These are phyloP conservation scores for Cytospora piceae DNA, from an alignment of 2,329 filamentous ascomycete species.

Conservation along the genomic window DNA sequence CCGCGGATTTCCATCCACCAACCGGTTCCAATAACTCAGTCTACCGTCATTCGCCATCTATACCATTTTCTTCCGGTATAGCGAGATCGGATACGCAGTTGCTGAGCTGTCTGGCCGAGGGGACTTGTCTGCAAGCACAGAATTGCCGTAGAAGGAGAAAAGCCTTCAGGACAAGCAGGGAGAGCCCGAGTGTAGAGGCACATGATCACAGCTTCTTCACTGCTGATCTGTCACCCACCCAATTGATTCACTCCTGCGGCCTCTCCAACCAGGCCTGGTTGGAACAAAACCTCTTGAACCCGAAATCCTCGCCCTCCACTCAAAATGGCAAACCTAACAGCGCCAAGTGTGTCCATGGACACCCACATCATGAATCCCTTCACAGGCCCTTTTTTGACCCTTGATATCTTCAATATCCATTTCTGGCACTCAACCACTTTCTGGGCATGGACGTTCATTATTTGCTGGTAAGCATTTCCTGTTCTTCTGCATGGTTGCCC, in stretches of 20 bases:
- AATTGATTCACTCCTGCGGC: constrained; percentile 29
- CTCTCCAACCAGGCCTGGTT: constrained; percentile 33
- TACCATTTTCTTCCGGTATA: constrained; percentile 9
- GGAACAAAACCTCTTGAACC: constrained; percentile 26
- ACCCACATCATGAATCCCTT: constrained; percentile 23
- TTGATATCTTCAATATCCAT: constrained; percentile 16
- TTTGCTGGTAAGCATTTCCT: constrained; percentile 47
- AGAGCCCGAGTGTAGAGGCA: constrained; percentile 11
- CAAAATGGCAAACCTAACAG: constrained; percentile 25
- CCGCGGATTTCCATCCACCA: constrained; percentile 1
- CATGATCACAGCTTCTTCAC: constrained; percentile 3
- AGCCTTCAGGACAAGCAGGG: constrained; percentile 22
- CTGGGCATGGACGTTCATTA: constrained; percentile 31
- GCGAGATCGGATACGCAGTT: constrained; percentile 5
- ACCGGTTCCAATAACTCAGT: not conserved
- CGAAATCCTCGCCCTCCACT: not conserved
- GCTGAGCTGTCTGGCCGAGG: constrained; percentile 1
- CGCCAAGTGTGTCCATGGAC: constrained; percentile 17
- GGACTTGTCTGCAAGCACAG: constrained; percentile 19
- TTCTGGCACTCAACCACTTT: constrained; percentile 27
- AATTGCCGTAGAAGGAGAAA: constrained; percentile 26
- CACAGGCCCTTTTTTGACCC: constrained; percentile 24
- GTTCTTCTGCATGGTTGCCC: not conserved
- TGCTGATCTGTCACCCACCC: constrained; percentile 18
- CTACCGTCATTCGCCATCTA: constrained; percentile 9